Percentiles rank a stretch among this genome's conserved stretches.
Evolutionary conservation across 2,329 filamentous ascomycete species (phyloP).

Genomic region (Akanthomyces lecanii): DNA sequence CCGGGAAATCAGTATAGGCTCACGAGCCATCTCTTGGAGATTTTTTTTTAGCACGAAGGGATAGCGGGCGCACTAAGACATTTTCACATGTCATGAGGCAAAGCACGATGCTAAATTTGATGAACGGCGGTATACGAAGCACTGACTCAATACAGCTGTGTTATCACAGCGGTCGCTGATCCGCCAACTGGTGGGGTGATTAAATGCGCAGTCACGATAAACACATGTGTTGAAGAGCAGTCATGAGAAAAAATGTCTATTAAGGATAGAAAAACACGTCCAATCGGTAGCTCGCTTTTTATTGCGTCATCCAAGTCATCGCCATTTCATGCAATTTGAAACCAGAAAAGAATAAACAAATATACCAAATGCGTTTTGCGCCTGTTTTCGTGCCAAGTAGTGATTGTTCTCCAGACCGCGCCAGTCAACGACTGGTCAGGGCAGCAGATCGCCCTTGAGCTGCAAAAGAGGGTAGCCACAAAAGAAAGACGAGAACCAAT

Average conservation of each 20-base stretch:
- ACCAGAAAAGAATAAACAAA: conserved; percentile 5
- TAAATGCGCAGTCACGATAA: background rate
- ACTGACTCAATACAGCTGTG: background rate
- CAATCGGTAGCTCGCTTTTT: conserved; percentile 18
- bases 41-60: background rate
- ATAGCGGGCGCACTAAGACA: conserved; percentile 1
- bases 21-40: background rate
- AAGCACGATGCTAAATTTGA: no score
- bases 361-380: conserved; percentile 4
- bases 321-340: conserved; percentile 17
- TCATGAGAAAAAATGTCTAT: conserved; percentile 9
- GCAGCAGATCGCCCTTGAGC: background rate
- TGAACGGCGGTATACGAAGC: background rate
- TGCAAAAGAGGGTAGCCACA: conserved; percentile 4
- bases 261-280: conserved; percentile 15
- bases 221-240: background rate
- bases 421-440: background rate
- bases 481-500: conserved; percentile 14
- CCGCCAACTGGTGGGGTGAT: background rate
- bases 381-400: conserved; percentile 5
- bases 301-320: conserved; percentile 19
- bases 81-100: background rate
- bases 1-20: background rate
- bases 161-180: background rate
- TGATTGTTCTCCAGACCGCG: background rate